Base-by-base conservation (phyloP, 1,139 yeast species). In the Sugiyamaella grinbergsii region DNA sequence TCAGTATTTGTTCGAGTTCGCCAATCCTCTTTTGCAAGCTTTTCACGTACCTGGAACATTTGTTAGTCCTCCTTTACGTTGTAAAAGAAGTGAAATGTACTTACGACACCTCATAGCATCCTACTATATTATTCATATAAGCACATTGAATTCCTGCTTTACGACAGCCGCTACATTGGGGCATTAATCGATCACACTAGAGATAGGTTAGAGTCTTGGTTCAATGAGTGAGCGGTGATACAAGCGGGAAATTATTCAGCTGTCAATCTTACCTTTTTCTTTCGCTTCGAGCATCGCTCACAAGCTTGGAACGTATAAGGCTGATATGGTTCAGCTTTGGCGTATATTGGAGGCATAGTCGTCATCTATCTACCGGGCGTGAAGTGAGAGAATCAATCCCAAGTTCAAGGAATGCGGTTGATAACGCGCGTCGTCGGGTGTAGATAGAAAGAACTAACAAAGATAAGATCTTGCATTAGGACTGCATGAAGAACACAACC, bases 251-350 rank as follows among this genome's bases (percentile, higher is more conserved):
- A n/a, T n/a, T n/a, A n/a, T n/a, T n/a, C n/a, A n/a, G n/a, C n/a
- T n/a, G n/a, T n/a, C 3, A 7, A n/a, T 29, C 16, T 6, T 45
- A 57, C 60, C 56, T 58, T 58, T 38, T 58, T 58, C 54, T 58
- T 58, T 20, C 62, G 52, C 47, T 49, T 40, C 16, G 47, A 50
- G 34, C 62, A 58, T 42, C 60, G 24, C 38, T 57, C 61, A 42
- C 62, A 58, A 5, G 60, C 62, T 41, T 55, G 58, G 4, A 41
- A 51, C 11, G 60, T 50, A 33, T 28, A 47, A 6, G 59, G 58
- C 18, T 53, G 47, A 40, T 43, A 45, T 5, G 26, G n/a, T 23
- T 43, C 28, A 11, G 7, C 29, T 15, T 22, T 41, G 7, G 13
- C 15, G 4, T 11, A 7, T 31, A 41, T 41, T 23, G 45, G 45